Percentiles rank a stretch among this genome's conserved stretches.
Conservation (phyloP, 2,329 filamentous ascomycete species). For the Lachnellula cervina region DNA sequence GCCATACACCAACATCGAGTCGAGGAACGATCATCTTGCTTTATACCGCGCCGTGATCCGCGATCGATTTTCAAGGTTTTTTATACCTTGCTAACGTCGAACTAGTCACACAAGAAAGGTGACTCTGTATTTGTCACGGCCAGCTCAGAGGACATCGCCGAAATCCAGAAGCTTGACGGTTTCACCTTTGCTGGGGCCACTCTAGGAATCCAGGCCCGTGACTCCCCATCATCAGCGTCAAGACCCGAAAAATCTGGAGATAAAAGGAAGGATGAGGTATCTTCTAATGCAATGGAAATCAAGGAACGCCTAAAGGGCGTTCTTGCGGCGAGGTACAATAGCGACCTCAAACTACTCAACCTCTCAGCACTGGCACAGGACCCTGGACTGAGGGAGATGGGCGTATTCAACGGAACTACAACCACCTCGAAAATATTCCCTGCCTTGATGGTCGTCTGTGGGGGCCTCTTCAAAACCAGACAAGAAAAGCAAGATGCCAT, state of each 20-base stretch:
- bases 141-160: slow-evolving; percentile 57
- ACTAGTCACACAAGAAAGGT: slow-evolving; percentile 64
- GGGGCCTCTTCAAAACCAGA: slow-evolving; percentile 66
- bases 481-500: slow-evolving; percentile 74
- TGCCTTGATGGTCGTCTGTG: slow-evolving; percentile 82
- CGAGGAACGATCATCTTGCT: slow-evolving; percentile 23
- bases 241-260: slow-evolving; percentile 28
- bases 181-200: slow-evolving; percentile 63
- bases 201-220: slow-evolving; percentile 49
- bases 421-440: slow-evolving; percentile 72
- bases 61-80: slow-evolving; percentile 34
- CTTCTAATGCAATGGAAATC: slow-evolving; percentile 52
- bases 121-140: slow-evolving; percentile 66
- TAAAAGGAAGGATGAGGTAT: slow-evolving; percentile 39
- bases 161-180: slow-evolving; percentile 62
- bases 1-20: slow-evolving; percentile 32
- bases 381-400: slow-evolving; percentile 63
- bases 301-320: slow-evolving; percentile 66
- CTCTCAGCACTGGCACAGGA: slow-evolving; percentile 75
- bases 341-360: slow-evolving; percentile 69
- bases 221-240: slow-evolving; percentile 9
- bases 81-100: slow-evolving; percentile 57
- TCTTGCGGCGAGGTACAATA: slow-evolving; percentile 69
- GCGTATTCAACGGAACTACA: slow-evolving; percentile 63
- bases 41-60: slow-evolving; percentile 25